Percentiles rank a stretch among this genome's conserved stretches.
Conservation (phyloP, 2,329 filamentous ascomycete species). For the Hypomyces rosellus region DNA sequence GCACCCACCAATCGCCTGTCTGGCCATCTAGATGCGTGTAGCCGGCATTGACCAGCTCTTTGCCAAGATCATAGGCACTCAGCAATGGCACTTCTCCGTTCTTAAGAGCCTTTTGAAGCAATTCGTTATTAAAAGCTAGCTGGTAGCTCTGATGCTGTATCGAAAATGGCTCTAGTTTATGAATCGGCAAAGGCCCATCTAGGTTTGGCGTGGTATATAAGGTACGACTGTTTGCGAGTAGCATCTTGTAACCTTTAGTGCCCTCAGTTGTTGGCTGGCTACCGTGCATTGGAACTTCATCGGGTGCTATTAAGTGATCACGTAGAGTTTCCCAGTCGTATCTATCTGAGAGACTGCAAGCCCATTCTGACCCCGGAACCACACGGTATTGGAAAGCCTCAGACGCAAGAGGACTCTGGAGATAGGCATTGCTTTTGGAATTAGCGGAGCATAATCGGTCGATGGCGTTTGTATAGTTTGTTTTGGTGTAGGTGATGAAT, state of each 20-base stretch:
- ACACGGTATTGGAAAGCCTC: no score
- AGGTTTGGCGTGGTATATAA: background rate
- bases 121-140: background rate
- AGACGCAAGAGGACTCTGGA: no score
- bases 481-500: slow-evolving; percentile 4
- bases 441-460: slow-evolving; percentile 1
- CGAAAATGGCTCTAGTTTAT: background rate
- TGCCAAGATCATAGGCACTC: background rate
- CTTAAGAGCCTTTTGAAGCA: background rate
- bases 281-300: no score
- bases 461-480: slow-evolving; percentile 7
- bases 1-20: background rate
- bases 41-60: background rate
- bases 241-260: no score
- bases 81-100: background rate
- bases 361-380: no score
- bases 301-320: no score
- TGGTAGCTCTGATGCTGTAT: background rate
- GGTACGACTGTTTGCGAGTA: no score
- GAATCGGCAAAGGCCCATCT: background rate
- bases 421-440: background rate
- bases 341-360: no score
- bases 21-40: background rate
- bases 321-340: no score
- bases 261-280: no score